Base-by-base conservation (phyloP, 805 yeast species). In the Teunomyces pallodes region DNA sequence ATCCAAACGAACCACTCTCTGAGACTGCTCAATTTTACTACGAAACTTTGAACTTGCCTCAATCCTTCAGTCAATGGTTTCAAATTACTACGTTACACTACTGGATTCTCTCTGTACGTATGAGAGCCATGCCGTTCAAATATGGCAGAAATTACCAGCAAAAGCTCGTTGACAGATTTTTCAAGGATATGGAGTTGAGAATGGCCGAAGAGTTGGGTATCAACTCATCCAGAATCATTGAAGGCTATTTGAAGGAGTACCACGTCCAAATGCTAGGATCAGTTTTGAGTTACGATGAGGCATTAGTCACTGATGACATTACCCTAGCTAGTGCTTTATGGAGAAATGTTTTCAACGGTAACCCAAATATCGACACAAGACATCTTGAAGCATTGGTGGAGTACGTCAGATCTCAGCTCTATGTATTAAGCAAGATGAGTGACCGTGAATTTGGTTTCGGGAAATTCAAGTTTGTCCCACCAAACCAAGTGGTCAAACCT, bases 381-480 rank as follows among this genome's bases (percentile, higher is more conserved):
- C 90, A 90, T 52, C 72, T 94, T 39, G 97, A 91, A 66, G 91
- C 94, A 10, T 75, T 87, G 56, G 88, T 91, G n/a, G 88, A 89
- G 54, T 94, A 92, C 62, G 85, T 90, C 26, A 83, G 97, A 65
- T 85, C 88, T 57, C 96, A 94, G 64, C 71, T 94, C 44, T 94
- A 91, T 62, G 92, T 94, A 12, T 72, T 94, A 60, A 86, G 86
- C 62, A 84, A 84, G 64, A 81, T 90, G 76, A 80, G 90, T 29
- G 99, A 94, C 65, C 78, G 96, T 57, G 96, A 92, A 56, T 92
- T 94, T 72, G 97, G 95, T 1, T 82, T 87, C 56, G 99, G 99
- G 29, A 82, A 84, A 57, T 90, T 91, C 66, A 77, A 76, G 47
- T 94, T 94, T 69, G 86, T 89, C 35, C 82, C 91, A 9, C 96